Percentiles rank a stretch among this genome's conserved stretches.
phyloP scores from a whole-genome alignment of 768 basidiomycete genomes.

The Candolleomyces eurysporus region DNA sequence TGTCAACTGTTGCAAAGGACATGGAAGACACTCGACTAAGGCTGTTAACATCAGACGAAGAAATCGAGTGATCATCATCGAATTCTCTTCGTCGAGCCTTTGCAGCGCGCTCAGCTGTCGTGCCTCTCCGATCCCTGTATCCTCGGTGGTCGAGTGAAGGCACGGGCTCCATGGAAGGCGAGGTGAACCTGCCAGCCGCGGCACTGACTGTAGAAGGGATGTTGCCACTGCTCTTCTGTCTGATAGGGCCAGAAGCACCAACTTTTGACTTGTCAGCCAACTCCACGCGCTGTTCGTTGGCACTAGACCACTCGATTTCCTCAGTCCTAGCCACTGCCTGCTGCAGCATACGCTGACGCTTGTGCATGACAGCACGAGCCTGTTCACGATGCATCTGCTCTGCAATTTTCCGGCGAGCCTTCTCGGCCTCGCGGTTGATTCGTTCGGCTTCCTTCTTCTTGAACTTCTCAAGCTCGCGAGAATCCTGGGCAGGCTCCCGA shows the following conservation, averaged over 20 bases:
- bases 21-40: slow-evolving; percentile 71
- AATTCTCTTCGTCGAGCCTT: slow-evolving; percentile 82
- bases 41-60: slow-evolving; percentile 81
- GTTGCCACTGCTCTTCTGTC: slow-evolving; percentile 42
- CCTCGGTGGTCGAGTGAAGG: slow-evolving; percentile 29
- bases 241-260: slow-evolving; percentile 61
- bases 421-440: slow-evolving; percentile 76
- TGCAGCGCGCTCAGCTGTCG: slow-evolving; percentile 55
- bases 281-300: slow-evolving; percentile 43
- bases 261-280: slow-evolving; percentile 46
- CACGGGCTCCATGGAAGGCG: slow-evolving; percentile 19
- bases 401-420: slow-evolving; percentile 74
- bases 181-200: slow-evolving; percentile 55
- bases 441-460: slow-evolving; percentile 82
- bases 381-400: slow-evolving; percentile 80
- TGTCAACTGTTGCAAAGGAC: slow-evolving; percentile 82
- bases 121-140: slow-evolving; percentile 48
- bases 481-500: slow-evolving; percentile 29
- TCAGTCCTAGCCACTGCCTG: slow-evolving; percentile 42
- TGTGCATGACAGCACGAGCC: slow-evolving; percentile 89
- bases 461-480: slow-evolving; percentile 65
- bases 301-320: slow-evolving; percentile 64
- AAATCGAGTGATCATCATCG: slow-evolving; percentile 91
- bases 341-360: slow-evolving; percentile 75
- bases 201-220: slow-evolving; percentile 55